Conservation (phyloP, 345 rosid genomes). For the Odontarrhena argentea region DNA sequence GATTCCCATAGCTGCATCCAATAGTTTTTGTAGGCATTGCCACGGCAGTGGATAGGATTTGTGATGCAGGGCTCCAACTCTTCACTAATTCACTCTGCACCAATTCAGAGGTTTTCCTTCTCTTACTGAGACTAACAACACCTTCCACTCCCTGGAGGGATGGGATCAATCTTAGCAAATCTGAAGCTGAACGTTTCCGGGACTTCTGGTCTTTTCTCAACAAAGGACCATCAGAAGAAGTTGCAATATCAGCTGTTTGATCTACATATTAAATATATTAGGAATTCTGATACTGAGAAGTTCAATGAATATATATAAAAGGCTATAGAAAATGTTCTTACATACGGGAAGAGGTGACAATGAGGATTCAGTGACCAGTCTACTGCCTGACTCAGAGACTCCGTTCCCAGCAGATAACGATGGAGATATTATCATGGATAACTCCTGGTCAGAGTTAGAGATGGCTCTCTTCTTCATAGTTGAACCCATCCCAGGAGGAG, state of each 20-base stretch:
- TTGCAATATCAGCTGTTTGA: slow-evolving; percentile 50
- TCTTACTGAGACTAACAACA: slow-evolving; percentile 49
- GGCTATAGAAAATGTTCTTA: slow-evolving; percentile 58
- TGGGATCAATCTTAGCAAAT: slow-evolving; percentile 76
- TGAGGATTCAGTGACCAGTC: slow-evolving; percentile 53
- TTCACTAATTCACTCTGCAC: slow-evolving; percentile 37
- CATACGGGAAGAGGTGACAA: slow-evolving; percentile 69
- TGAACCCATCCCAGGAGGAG: slow-evolving; percentile 54
- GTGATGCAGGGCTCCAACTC: slow-evolving; percentile 47
- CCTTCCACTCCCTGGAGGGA: slow-evolving; percentile 66
- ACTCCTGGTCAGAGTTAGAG: slow-evolving; percentile 85
- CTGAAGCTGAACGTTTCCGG: slow-evolving; percentile 67
- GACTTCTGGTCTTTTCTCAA: slow-evolving; percentile 52
- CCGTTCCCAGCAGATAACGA: slow-evolving; percentile 50
- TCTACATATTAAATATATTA: slow-evolving; percentile 49
- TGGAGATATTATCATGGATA: slow-evolving; percentile 65
- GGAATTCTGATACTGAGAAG: slow-evolving; percentile 6
- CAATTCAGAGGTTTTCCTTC: slow-evolving; percentile 53
- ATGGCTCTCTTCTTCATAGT: slow-evolving; percentile 52
- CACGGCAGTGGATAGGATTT: slow-evolving; percentile 47
- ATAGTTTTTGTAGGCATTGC: slow-evolving; percentile 46
- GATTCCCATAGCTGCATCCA: slow-evolving; percentile 72
- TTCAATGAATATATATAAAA: slow-evolving; percentile 5
- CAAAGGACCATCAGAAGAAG: slow-evolving; percentile 48
- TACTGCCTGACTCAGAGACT: slow-evolving; percentile 48